Base-by-base conservation (phyloP, 1,139 yeast genomes). In the Nakaseomyces bracarensis region DNA sequence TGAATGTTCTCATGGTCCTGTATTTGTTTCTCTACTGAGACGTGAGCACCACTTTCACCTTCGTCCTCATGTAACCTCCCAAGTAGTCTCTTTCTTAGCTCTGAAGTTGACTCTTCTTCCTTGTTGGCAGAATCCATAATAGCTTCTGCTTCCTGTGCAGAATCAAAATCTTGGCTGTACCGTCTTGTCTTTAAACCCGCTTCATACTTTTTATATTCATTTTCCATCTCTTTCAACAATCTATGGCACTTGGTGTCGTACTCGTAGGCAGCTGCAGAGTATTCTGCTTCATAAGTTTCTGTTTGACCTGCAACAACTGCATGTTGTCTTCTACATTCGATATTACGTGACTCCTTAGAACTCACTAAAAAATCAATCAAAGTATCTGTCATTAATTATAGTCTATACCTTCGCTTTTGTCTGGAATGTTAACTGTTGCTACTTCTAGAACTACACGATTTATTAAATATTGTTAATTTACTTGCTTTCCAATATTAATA, bases 1-100 rank as follows among this genome's bases (percentile, higher is more conserved):
- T 67, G 71, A 29, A 58, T 47, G 21, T 57, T 53, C 43, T 67
- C 69, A 42, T 67, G 66, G 14, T 55, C 54, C 29, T 58, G 55
- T 23, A 66, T 49, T 44, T 65, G 63, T 35, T 58, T 61, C 28
- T 64, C 69, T 18, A 58, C 49, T 11, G 55, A 45, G 25, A 43
- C 45, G 27, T 45, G 48, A 1, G 48, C 35, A 18, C 49, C 53
- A 2, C 49, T 47, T 2, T 30, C 44, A 7, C 20, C 19, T 6
- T 41, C 35, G 13, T 36, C 43, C 8, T 38, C 37, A 15, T 30
- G 34, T 16, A 44, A 42, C 19, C 48, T 52, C 7, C 63, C 59
- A 23, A 65, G 39, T 7, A 66, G 42, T 33, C 70, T 50, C 39
- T 52, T 49, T 27, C 63, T 55, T 29, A 66, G 42, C 28, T 60